Evolutionary conservation across 495 filamentous ascomycete genomes (phyloP).

Genomic region (Cudoniella acicularis): DNA sequence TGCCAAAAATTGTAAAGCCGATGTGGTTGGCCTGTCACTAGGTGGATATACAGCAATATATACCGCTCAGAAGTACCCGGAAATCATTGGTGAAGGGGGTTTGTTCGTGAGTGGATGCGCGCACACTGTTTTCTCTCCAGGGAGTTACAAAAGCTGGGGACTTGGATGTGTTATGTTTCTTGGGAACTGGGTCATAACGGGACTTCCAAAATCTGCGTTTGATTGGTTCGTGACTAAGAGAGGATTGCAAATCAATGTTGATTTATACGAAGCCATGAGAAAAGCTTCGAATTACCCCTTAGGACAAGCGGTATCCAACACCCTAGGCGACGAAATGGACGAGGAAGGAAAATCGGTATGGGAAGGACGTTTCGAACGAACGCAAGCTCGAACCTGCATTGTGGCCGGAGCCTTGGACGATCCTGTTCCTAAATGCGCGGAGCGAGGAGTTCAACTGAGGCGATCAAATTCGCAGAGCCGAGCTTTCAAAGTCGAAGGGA

Average conservation of each 20-base stretch:
- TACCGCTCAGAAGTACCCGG: constrained; percentile 18
- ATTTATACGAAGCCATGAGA: constrained; percentile 1
- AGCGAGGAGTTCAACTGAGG: constrained; percentile 23
- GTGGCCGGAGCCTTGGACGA: constrained; percentile 31
- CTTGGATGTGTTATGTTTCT: background rate
- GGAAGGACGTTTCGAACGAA: constrained; percentile 15
- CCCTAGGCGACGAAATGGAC: background rate
- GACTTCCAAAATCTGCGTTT: background rate
- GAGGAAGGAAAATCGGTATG: background rate
- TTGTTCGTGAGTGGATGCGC: constrained; percentile 6
- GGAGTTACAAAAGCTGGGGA: background rate
- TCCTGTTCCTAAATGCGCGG: constrained; percentile 24
- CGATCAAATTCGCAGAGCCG: constrained; percentile 18
- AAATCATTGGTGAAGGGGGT: background rate
- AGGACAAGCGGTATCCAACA: background rate
- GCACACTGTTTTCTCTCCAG: background rate
- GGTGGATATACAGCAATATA: constrained; percentile 9
- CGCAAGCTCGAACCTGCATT: constrained; percentile 23
- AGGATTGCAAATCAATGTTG: background rate
- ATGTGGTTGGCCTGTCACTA: constrained; percentile 5
- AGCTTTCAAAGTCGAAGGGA: constrained; percentile 30
- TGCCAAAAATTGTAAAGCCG: constrained; percentile 24
- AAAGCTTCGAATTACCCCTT: background rate
- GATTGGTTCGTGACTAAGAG: background rate
- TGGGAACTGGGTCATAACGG: background rate